A percentile compares a stretch with the other conserved stretches of the same genome.
Evolutionary conservation across 805 yeast genomes (phyloP).

Genomic region (Komagataella pastoris): DNA sequence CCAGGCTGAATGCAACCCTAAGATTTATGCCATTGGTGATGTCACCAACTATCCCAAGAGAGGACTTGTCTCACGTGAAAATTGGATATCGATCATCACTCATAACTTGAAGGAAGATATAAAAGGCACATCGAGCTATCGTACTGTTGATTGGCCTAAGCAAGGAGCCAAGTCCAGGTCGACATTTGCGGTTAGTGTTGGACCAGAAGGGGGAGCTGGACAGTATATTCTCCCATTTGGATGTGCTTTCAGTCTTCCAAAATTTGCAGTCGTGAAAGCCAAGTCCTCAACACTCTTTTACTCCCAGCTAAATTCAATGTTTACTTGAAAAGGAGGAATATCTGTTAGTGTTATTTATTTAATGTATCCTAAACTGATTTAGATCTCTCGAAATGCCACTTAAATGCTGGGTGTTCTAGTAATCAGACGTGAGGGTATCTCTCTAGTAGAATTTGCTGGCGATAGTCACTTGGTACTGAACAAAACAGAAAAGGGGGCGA

Average conservation of each 20-base stretch:
- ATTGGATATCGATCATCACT: conserved; percentile 7
- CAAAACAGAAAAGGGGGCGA: too few relatives aligned
- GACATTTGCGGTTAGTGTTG: conserved; percentile 9
- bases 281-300: conserved; percentile 10
- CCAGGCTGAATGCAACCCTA: conserved; percentile 7
- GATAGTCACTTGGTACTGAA: too few relatives aligned
- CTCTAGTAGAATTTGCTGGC: too few relatives aligned
- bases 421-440: too few relatives aligned
- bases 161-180: neutral
- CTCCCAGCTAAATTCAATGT: neutral
- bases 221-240: conserved; percentile 10
- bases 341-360: neutral
- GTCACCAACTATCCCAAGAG: conserved; percentile 12
- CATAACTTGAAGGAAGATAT: conserved; percentile 7
- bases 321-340: neutral
- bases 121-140: neutral
- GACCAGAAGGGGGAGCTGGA: conserved; percentile 14
- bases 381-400: neutral
- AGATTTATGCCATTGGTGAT: conserved; percentile 21
- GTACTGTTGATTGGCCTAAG: conserved; percentile 1
- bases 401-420: too few relatives aligned
- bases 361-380: neutral
- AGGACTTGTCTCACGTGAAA: conserved; percentile 7
- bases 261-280: conserved; percentile 6
- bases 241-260: conserved; percentile 10